Conservation (phyloP, 2,329 filamentous ascomycete species). For the Chaetoscypha palmicola region DNA sequence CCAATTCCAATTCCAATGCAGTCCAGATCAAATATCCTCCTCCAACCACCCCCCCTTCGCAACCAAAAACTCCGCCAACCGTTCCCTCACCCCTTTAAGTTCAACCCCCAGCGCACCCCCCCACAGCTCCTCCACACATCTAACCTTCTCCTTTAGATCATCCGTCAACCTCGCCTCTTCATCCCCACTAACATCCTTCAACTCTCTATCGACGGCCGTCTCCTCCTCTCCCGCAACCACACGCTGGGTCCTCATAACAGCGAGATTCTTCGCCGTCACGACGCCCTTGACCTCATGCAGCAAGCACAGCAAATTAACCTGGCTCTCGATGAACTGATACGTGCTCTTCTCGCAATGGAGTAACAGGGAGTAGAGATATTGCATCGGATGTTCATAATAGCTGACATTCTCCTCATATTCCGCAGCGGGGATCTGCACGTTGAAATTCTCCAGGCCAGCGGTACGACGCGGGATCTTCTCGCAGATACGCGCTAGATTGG, state of each 20-base stretch:
- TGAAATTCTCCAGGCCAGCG: conserved; percentile 44
- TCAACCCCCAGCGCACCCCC: conserved; percentile 73
- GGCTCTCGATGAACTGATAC: conserved; percentile 94
- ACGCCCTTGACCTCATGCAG: conserved; percentile 84
- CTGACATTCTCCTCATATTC: conserved; percentile 83
- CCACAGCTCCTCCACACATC: conserved; percentile 88
- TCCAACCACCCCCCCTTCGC: conserved; percentile 68
- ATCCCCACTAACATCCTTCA: conserved; percentile 51
- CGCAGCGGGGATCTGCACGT: conserved; percentile 66
- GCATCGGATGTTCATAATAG: conserved; percentile 74
- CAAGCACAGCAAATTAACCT: conserved; percentile 84
- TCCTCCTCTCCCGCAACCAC: conserved; percentile 32
- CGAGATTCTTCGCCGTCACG: conserved; percentile 61
- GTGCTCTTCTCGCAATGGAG: conserved; percentile 86
- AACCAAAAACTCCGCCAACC: conserved; percentile 66
- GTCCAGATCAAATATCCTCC: too few relatives aligned
- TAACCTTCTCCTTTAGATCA: conserved; percentile 89
- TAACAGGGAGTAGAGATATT: conserved; percentile 83
- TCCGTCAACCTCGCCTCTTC: conserved; percentile 69
- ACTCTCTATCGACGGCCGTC: conserved; percentile 34
- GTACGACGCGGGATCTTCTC: conserved; percentile 80
- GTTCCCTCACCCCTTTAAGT: conserved; percentile 64
- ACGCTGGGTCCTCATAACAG: conserved; percentile 60
- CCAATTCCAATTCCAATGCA: too few relatives aligned
- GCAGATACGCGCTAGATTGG: conserved; percentile 67